These are phyloP conservation scores for Arctostaphylos glauca DNA, from an alignment of 148 eudicot species.

Conservation along the genomic window DNA sequence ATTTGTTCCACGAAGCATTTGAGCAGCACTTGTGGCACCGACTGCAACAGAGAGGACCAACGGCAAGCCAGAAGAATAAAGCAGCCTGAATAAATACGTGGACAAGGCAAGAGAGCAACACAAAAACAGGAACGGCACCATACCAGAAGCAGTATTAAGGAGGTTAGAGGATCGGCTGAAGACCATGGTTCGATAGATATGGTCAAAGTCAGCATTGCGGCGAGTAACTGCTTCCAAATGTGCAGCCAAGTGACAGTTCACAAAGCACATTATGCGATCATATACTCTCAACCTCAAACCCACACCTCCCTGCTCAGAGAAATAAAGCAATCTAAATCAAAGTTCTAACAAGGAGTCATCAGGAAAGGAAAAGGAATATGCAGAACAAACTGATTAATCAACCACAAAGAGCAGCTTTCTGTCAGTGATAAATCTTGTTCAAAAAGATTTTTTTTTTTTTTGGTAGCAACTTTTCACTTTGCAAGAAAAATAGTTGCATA, in stretches of 20 bases:
- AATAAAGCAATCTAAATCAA: slow-evolving; percentile 15
- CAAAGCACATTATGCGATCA: slow-evolving; percentile 86
- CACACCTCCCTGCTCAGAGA: slow-evolving; percentile 82
- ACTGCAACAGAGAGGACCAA: slow-evolving; percentile 80
- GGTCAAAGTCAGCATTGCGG: slow-evolving; percentile 93
- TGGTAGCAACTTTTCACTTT: background rate
- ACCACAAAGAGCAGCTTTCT: background rate
- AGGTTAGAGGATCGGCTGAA: slow-evolving; percentile 75
- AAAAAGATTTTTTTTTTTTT: background rate
- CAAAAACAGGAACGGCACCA: slow-evolving; percentile 62
- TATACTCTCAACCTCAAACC: slow-evolving; percentile 93
- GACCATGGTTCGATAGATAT: slow-evolving; percentile 76
- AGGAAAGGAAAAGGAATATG: background rate
- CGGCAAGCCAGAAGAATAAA: slow-evolving; percentile 74
- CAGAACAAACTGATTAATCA: background rate
- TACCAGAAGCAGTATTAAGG: slow-evolving; percentile 86
- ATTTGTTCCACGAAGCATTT: slow-evolving; percentile 49
- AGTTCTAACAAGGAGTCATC: background rate
- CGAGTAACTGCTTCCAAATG: slow-evolving; percentile 96
- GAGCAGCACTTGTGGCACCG: slow-evolving; percentile 69
- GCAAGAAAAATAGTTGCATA: background rate
- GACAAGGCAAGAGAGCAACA: slow-evolving; percentile 74
- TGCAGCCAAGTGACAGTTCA: slow-evolving; percentile 95
- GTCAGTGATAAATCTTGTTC: background rate
- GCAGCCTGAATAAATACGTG: slow-evolving; percentile 80